phyloP scores from a whole-genome alignment of 306 rosid species.

The Mimosa bimucronata region DNA sequence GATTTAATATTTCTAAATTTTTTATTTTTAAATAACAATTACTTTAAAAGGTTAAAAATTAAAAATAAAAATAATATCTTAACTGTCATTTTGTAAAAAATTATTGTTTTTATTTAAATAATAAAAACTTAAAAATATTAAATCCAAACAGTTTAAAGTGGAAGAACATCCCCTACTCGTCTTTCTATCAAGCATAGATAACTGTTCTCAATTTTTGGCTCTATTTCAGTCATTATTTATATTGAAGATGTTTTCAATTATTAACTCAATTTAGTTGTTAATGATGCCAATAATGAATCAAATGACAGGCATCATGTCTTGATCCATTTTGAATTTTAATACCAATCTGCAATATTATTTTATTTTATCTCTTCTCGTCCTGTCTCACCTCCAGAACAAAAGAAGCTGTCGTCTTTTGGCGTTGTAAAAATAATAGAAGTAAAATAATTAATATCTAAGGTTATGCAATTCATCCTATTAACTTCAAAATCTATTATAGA shows the following conservation, averaged over 20 bases:
- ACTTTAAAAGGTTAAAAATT: too few relatives aligned
- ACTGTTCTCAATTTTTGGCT: neutral
- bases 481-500: neutral
- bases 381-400: neutral
- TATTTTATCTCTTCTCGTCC: neutral
- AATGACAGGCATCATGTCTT: neutral
- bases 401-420: neutral
- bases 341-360: neutral
- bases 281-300: neutral
- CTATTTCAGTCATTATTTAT: neutral
- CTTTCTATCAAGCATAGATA: too few relatives aligned
- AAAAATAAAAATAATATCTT: too few relatives aligned
- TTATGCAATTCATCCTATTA: neutral
- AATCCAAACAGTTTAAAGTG: too few relatives aligned
- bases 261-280: neutral
- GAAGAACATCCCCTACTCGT: too few relatives aligned
- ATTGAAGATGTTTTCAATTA: neutral
- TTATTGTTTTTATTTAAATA: too few relatives aligned
- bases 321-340: slow-evolving; percentile 11
- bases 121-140: too few relatives aligned
- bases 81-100: too few relatives aligned
- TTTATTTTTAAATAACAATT: too few relatives aligned
- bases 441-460: neutral
- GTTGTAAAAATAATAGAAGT: neutral
- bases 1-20: too few relatives aligned